Conservation (phyloP, 2,329 filamentous ascomycete species). For the Sporothrix variecibatus region DNA sequence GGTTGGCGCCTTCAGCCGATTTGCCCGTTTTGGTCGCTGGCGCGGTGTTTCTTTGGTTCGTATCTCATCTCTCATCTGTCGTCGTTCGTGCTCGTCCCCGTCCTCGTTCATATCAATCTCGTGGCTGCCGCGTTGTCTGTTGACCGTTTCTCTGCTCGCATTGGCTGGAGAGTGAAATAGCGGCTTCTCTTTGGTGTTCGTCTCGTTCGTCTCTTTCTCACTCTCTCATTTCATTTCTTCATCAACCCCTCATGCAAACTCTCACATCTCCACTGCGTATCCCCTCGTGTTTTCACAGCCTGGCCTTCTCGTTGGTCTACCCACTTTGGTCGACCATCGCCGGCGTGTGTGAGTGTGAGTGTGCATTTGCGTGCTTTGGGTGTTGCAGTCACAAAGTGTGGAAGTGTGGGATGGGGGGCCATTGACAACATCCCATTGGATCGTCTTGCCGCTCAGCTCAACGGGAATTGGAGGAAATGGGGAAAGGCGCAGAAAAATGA, state of each 20-base stretch:
- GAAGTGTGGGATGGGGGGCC: background rate
- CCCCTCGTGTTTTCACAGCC: background rate
- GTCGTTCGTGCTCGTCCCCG: background rate
- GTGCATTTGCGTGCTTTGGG: background rate
- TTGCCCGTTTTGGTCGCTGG: background rate
- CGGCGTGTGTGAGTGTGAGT: background rate
- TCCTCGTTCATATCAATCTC: background rate
- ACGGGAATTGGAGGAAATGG: background rate
- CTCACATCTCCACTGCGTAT: background rate
- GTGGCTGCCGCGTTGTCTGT: background rate
- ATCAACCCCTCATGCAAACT: background rate
- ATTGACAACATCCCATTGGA: background rate
- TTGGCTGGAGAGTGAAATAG: background rate
- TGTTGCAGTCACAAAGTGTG: background rate
- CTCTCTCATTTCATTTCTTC: background rate
- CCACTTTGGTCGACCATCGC: conserved; percentile 1
- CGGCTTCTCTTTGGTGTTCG: background rate
- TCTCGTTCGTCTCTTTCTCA: background rate
- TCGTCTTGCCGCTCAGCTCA: conserved; percentile 24
- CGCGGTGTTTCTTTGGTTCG: background rate
- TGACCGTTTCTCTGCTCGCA: background rate
- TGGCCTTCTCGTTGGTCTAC: background rate
- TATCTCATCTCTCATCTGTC: background rate
- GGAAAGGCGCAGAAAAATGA: background rate
- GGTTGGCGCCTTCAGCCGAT: background rate